These are phyloP conservation scores for Bonia amplexicaulis DNA, from an alignment of 176 grass and related monocot species.

Conservation along the genomic window DNA sequence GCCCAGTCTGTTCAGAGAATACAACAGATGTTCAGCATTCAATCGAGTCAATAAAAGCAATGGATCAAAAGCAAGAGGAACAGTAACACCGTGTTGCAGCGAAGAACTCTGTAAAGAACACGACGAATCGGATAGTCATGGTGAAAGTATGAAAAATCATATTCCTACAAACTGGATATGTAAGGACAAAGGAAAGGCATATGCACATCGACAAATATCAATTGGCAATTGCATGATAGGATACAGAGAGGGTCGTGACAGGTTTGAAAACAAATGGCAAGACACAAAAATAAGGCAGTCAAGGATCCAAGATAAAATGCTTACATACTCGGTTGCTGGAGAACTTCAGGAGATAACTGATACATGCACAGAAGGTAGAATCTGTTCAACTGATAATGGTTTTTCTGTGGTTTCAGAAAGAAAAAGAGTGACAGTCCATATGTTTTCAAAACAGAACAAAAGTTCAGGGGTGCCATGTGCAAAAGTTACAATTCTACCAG, in stretches of 20 bases:
- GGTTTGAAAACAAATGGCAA: not conserved
- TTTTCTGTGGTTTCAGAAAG: constrained; percentile 12
- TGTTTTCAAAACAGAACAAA: constrained; percentile 9
- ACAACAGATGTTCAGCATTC: not conserved
- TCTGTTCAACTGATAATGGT: constrained; percentile 1
- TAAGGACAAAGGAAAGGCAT: not conserved
- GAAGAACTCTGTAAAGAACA: not conserved
- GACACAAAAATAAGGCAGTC: not conserved
- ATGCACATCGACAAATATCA: not conserved
- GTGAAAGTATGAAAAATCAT: not conserved
- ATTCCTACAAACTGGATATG: not conserved
- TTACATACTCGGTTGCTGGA: not conserved
- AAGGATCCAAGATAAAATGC: not conserved
- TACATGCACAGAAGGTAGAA: not conserved
- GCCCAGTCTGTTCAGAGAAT: not conserved
- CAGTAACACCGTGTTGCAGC: not conserved
- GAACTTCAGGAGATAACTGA: constrained; percentile 14
- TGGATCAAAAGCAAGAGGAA: constrained; percentile 23
- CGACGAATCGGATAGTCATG: not conserved
- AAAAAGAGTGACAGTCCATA: constrained; percentile 65
- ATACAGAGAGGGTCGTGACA: constrained; percentile 10
- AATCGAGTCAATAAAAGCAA: not conserved
- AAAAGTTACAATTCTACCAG: constrained; percentile 76
- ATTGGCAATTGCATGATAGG: constrained; percentile 23
- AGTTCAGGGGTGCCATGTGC: constrained; percentile 19